Base-by-base conservation (phyloP, 2,329 filamentous ascomycete species). In the Colletotrichum scovillei region DNA sequence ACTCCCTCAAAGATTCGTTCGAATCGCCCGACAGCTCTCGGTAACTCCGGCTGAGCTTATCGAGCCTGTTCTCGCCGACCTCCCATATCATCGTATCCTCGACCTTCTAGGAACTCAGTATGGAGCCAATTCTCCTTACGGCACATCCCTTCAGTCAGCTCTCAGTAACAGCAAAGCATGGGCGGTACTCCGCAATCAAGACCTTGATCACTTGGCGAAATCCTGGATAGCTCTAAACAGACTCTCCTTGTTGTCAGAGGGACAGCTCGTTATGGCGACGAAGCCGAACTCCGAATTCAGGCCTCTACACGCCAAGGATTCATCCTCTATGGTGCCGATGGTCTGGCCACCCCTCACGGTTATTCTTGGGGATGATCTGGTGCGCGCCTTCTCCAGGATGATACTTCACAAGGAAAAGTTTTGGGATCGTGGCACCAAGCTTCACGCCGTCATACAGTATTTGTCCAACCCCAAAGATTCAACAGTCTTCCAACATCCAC, bases 21-120 rank as follows among this genome's bases (percentile, higher is more conserved):
- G 42, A 30, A 66, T 42, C 19, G 63, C 63, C 4, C 24, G 24
- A 16, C 52, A 35, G 7, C 63, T 66, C 9, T 46, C 63, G 14
- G 24, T 11, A 2, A 57, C 52, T 3, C 53, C 63, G 8, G 2
- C 28, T 14, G 63, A 66, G 63, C 35, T 66, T 9, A 46, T 66
- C 7, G 32, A 58, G 53, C 53, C 35, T 30, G 26, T 66, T 16
- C 32, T 66, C 9, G 63, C 53, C 63, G 63, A 46, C 24, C 5
- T 66, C 35, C 63, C 63, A 35, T 53, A 58, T 42, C 53, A 66
- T 24, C 53, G 53, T 1, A 53, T 66, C 9, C 63, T 66, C 35
- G 63, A 66, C 53, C 28, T 66, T 9, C 19, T 57, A 3, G 35
- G 32, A 16, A 58, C 30, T 22, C 5, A 12, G 28, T n/a, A 58